These are phyloP conservation scores for Selenicereus undatus DNA, from an alignment of 148 eudicot species.

Conservation along the genomic window DNA sequence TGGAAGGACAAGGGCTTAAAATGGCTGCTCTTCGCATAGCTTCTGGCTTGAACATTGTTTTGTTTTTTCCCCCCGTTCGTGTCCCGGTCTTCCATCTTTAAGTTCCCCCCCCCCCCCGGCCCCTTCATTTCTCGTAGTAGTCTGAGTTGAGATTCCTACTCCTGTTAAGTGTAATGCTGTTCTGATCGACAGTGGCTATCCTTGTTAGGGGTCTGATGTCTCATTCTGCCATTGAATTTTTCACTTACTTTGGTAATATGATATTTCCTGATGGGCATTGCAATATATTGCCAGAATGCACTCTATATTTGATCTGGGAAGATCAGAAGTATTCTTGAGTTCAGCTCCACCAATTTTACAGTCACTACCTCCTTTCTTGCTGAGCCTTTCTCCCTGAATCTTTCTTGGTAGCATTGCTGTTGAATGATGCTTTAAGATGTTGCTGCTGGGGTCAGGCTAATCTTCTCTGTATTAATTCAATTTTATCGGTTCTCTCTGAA, in stretches of 20 bases:
- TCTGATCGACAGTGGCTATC: not conserved
- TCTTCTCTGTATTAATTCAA: too few relatives aligned
- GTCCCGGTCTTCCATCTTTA: not conserved
- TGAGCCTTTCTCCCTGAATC: too few relatives aligned
- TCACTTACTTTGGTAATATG: not conserved
- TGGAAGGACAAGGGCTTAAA: conserved; percentile 32
- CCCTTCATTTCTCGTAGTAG: too few relatives aligned
- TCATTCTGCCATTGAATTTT: not conserved
- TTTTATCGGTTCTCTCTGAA: too few relatives aligned
- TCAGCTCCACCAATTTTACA: too few relatives aligned
- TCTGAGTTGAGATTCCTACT: not conserved
- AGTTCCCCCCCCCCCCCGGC: too few relatives aligned
- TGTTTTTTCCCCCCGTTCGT: not conserved
- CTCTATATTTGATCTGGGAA: not conserved
- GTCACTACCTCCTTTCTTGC: too few relatives aligned
- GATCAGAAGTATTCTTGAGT: too few relatives aligned
- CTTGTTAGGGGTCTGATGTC: not conserved
- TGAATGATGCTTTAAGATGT: too few relatives aligned
- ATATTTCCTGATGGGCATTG: not conserved
- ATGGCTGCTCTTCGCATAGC: not conserved
- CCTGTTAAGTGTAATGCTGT: not conserved
- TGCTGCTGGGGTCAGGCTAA: too few relatives aligned
- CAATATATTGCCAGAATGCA: not conserved
- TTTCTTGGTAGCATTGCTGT: too few relatives aligned
- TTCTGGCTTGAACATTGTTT: not conserved